Base-by-base conservation (phyloP, 23 red algal genomes). In the Gracilaria domingensis region DNA sequence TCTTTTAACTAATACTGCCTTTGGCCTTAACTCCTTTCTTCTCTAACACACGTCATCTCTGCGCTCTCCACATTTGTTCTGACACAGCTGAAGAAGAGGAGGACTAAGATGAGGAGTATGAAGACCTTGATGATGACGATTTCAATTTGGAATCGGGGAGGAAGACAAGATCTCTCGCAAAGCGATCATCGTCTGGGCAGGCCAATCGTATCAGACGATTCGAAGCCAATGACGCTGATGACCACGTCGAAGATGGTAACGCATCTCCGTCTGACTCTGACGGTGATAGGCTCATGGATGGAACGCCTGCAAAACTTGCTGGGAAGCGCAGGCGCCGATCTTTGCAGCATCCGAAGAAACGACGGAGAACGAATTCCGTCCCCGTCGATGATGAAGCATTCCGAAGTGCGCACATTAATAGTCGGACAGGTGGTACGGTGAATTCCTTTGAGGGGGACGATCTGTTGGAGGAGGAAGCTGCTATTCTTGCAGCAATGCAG, bases 51-150 rank as follows among this genome's bases (percentile, higher is more conserved):
- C 30, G 23, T 25, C 24, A 51, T 51, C 28, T 0, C 20, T 77
- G 1, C 17, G 2, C 30, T 77, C 23, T 50, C 20, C 37, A 47
- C 25, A 2, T 53, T 48, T 79, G 38, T 6, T 56, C 3, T 36
- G 24, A 62, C 53, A 72, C 56, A 51, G 62, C 40, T 81, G 75
- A 89, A 30, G 30, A 84, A 53, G 89, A 84, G 2, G 78, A 84
- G 14, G 67, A 76, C 8, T 79, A 84, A 42, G 89, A 84, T 23
- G 89, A 92, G 20, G 89, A 84, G 18, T 45, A 69, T 14, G 77
- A 83, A 37, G 89, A 92, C 67, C 50, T 76, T 24, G 89, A 92
- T 76, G 89, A 92, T 73, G 89, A 92, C 14, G 89, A 92, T 53
- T 90, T 80, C 53, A 84, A 42, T 26, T 77, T 83, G 25, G 35